Evolutionary conservation across 805 yeast genomes (phyloP), one percentile per base, ranked within the genome.

Genomic region (Jamesozyma gamospora): DNA sequence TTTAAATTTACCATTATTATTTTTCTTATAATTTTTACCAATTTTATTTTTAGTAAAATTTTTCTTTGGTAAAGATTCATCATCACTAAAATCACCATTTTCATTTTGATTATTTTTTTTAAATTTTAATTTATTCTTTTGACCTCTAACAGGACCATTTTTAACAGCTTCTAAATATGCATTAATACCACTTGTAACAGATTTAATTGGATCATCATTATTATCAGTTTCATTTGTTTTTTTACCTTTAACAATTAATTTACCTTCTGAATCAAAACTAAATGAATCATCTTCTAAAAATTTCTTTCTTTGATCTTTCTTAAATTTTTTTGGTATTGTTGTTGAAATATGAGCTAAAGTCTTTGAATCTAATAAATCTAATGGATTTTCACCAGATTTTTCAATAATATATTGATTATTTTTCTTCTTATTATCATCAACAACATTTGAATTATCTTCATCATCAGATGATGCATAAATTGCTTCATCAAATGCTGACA

Each of bases 101-200:
- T 72, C 71, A 17, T 64, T 71, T 36, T 69, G 67, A 39, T 70
- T 68, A 36, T 76, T 72, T 58, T 81, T 77, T 65, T 82, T 84
- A 67, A 77, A 90, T 65, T 87, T 90, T 71, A 90, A 74, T 66
- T 77, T 86, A 63, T 88, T 88, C 66, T 76, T 77, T 68, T 85
- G 96, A 42, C 96, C 96, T 63, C 95, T 80, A 3, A 87, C 77
- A 25, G 97, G 97, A 18, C 92, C 96, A 51, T 82, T 83, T 60
- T 76, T 81, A 18, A 92, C 86, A 6, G 98, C 98, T 46, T 87
- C 96, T 48, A 87, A 74, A 59, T 92, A 92, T 0, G 96, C 97
- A 56, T 83, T 83, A 48, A 90, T 75, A 14, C 96, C 94, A 34
- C 64, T 64, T 4, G 71, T 65, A 30, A 69, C 63, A 13, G 68